Conservation (phyloP, 768 basidiomycete genomes). For the Gautieria morchelliformis region DNA sequence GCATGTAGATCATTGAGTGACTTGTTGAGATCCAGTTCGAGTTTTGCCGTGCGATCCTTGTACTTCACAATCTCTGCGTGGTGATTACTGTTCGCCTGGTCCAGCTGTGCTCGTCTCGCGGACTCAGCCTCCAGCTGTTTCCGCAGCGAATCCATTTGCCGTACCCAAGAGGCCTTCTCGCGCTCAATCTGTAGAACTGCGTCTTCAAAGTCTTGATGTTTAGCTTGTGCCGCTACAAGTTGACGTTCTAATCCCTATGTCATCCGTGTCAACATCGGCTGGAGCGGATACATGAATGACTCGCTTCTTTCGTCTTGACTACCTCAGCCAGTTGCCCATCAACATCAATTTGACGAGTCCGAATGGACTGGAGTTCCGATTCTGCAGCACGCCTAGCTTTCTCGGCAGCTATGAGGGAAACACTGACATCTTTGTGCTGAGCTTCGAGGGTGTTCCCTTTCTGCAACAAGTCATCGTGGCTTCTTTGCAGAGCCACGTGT, state of each 20-base stretch:
- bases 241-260: conserved; percentile 68
- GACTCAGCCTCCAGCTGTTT: conserved; percentile 71
- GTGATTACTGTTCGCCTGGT: conserved; percentile 50
- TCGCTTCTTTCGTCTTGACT: conserved; percentile 64
- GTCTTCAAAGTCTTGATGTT: conserved; percentile 84
- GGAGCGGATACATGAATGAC: conserved; percentile 11
- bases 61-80: conserved; percentile 61
- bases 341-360: conserved; percentile 55
- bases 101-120: conserved; percentile 63
- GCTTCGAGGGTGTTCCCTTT: conserved; percentile 45
- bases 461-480: conserved; percentile 56
- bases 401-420: conserved; percentile 47
- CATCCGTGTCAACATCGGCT: conserved; percentile 6
- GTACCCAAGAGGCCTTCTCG: conserved; percentile 63
- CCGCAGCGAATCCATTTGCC: conserved; percentile 59
- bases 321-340: conserved; percentile 57
- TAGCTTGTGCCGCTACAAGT: conserved; percentile 57
- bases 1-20: conserved; percentile 69
- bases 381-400: conserved; percentile 59
- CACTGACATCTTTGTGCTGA: conserved; percentile 39
- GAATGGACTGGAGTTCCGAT: conserved; percentile 63
- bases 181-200: conserved; percentile 74
- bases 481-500: conserved; percentile 46
- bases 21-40: conserved; percentile 74
- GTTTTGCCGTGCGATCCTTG: conserved; percentile 60